Evolutionary conservation across 169 alveolate species (phyloP).

Genomic region (Eimeria acervulina): DNA sequence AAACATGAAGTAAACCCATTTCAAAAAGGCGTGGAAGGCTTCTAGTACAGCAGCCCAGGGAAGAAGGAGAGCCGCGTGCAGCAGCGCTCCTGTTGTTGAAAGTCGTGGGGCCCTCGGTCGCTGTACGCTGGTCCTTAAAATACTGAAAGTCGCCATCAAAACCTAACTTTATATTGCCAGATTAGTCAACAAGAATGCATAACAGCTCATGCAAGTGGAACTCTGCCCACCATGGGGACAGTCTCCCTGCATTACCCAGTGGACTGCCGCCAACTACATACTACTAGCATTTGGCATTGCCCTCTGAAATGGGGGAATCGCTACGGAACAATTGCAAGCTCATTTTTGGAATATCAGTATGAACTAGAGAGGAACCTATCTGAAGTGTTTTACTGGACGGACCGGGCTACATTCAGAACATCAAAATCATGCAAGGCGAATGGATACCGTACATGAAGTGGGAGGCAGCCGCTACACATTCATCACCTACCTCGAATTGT

Average conservation of each 20-base stretch:
- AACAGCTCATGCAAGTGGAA: not conserved
- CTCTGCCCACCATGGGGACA: not conserved
- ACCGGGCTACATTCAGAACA: not conserved
- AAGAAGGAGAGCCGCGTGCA: not conserved
- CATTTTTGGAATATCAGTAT: not conserved
- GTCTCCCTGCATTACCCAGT: not conserved
- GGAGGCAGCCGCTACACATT: not conserved
- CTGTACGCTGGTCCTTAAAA: not conserved
- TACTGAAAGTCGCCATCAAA: not conserved
- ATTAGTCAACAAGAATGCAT: not conserved
- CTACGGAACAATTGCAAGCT: not conserved
- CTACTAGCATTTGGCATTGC: not conserved
- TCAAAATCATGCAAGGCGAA: not conserved
- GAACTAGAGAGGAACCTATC: not conserved
- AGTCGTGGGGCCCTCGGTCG: conserved; percentile 29
- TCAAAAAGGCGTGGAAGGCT: not conserved
- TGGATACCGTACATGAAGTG: not conserved
- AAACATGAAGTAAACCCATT: not conserved
- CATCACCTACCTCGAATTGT: not conserved
- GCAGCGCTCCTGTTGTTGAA: not conserved
- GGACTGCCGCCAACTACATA: not conserved
- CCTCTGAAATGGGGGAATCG: not conserved
- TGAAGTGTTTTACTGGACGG: not conserved
- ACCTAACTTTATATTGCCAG: not conserved
- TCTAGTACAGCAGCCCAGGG: not conserved